phyloP scores from a whole-genome alignment of 106 monocot genomes.

The Dendrobium huoshanense region DNA sequence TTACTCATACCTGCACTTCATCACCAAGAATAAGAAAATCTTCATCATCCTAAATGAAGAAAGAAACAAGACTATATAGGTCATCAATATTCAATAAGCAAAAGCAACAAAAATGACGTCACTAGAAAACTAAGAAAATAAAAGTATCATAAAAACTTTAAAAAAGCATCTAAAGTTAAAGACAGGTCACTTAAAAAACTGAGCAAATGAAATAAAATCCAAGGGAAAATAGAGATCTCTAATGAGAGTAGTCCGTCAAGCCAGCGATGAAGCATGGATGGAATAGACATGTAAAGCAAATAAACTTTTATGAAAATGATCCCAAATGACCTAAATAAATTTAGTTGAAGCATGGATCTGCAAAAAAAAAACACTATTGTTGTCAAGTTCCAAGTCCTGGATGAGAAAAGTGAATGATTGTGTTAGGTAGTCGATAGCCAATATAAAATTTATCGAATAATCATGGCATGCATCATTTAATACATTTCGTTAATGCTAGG shows the following conservation, averaged over 20 bases:
- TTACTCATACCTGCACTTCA: slow-evolving; percentile 59
- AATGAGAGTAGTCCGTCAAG: neutral
- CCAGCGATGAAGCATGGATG: neutral
- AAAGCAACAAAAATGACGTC: neutral
- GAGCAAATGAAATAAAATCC: neutral
- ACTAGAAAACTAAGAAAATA: neutral
- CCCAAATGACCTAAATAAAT: neutral
- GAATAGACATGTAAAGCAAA: neutral
- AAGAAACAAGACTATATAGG: slow-evolving; percentile 2
- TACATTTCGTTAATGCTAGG: too few species aligned
- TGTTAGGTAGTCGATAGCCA: too few species aligned
- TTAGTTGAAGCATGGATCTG: neutral
- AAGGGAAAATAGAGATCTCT: neutral
- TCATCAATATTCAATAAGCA: neutral
- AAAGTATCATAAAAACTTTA: neutral
- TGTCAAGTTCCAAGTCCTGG: too few species aligned
- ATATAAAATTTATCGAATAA: too few species aligned
- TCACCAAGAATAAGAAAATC: slow-evolving; percentile 47
- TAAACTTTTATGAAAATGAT: neutral
- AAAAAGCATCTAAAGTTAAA: neutral
- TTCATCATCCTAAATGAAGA: slow-evolving; percentile 48
- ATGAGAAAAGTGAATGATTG: too few species aligned
- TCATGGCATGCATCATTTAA: too few species aligned
- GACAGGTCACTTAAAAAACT: neutral
- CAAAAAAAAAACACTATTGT: neutral